Evolutionary conservation across 1,284 basidiomycete species (phyloP).

Genomic region (Ceratobasidium sp.): DNA sequence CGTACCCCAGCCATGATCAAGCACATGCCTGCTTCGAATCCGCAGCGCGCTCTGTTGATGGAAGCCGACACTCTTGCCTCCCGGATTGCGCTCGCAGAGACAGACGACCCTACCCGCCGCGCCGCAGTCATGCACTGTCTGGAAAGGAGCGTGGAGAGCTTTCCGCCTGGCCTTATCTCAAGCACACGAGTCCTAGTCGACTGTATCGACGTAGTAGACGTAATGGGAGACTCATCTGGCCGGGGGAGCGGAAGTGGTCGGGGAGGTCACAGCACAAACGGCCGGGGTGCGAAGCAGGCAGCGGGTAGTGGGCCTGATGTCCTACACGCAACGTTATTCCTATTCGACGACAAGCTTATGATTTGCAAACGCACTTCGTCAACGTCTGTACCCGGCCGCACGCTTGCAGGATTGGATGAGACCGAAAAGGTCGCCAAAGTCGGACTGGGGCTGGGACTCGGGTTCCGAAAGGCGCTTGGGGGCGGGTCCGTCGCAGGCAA

Average conservation of each 20-base stretch:
- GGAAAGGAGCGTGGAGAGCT: slow-evolving; percentile 87
- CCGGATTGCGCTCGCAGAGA: slow-evolving; percentile 92
- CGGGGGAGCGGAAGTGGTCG: slow-evolving; percentile 21
- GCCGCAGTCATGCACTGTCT: slow-evolving; percentile 92
- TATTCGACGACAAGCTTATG: slow-evolving; percentile 96
- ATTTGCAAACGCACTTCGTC: slow-evolving; percentile 88
- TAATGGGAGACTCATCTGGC: slow-evolving; percentile 65
- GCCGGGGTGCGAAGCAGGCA: slow-evolving; percentile 25
- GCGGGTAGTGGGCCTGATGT: slow-evolving; percentile 52
- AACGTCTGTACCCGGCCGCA: slow-evolving; percentile 78
- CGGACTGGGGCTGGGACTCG: slow-evolving; percentile 62
- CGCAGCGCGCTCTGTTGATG: slow-evolving; percentile 83
- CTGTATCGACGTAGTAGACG: slow-evolving; percentile 94
- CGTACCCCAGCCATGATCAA: slow-evolving; percentile 79
- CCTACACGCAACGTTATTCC: slow-evolving; percentile 89
- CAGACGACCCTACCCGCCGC: slow-evolving; percentile 90
- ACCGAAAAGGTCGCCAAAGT: slow-evolving; percentile 82
- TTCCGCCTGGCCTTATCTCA: slow-evolving; percentile 89
- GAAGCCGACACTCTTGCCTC: slow-evolving; percentile 91
- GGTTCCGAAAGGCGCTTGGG: slow-evolving; percentile 69
- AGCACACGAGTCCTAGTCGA: slow-evolving; percentile 91
- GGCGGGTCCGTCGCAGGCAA: slow-evolving; percentile 25
- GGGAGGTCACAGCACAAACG: slow-evolving; percentile 26
- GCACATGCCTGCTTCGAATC: slow-evolving; percentile 81
- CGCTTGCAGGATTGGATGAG: slow-evolving; percentile 87